phyloP scores from a whole-genome alignment of 2,329 filamentous ascomycete genomes.

The Aspergillus japonicus region DNA sequence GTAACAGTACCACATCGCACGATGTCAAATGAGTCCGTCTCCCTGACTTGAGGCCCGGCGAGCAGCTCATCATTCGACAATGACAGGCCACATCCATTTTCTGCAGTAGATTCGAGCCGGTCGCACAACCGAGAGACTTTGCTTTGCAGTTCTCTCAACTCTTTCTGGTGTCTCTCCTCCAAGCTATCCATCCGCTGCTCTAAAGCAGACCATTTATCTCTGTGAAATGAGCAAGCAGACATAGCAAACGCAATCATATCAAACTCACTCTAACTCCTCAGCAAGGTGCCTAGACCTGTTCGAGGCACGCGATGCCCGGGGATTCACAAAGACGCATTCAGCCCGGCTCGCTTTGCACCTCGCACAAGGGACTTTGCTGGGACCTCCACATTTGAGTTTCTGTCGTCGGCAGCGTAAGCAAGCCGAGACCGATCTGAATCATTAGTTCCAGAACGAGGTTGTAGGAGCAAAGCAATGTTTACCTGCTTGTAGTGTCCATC shows the following conservation, averaged over 20 bases:
- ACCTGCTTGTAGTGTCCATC: too few relatives aligned
- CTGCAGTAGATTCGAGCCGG: too few relatives aligned
- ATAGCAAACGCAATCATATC: too few relatives aligned
- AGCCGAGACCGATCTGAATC: neutral
- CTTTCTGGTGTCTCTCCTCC: too few relatives aligned
- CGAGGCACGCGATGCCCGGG: neutral
- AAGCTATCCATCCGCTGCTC: too few relatives aligned
- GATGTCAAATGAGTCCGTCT: neutral
- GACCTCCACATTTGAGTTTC: slow-evolving; percentile 5
- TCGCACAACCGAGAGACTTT: too few relatives aligned
- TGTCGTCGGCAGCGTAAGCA: neutral
- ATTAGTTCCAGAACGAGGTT: too few relatives aligned
- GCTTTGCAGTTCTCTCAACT: too few relatives aligned
- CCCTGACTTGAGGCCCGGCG: neutral
- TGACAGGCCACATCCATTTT: too few relatives aligned
- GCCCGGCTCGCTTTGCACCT: neutral
- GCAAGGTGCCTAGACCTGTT: neutral
- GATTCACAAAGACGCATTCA: slow-evolving; percentile 2
- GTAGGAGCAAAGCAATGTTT: too few relatives aligned
- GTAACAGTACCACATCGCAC: neutral
- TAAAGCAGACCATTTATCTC: too few relatives aligned
- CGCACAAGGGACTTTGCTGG: neutral
- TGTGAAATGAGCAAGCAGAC: too few relatives aligned
- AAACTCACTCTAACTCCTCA: neutral
- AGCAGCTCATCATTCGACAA: neutral